Evolutionary conservation across 1,284 basidiomycete species (phyloP), one percentile per base, ranked within the genome.

Genomic region (Cutaneotrichosporon dermatis): DNA sequence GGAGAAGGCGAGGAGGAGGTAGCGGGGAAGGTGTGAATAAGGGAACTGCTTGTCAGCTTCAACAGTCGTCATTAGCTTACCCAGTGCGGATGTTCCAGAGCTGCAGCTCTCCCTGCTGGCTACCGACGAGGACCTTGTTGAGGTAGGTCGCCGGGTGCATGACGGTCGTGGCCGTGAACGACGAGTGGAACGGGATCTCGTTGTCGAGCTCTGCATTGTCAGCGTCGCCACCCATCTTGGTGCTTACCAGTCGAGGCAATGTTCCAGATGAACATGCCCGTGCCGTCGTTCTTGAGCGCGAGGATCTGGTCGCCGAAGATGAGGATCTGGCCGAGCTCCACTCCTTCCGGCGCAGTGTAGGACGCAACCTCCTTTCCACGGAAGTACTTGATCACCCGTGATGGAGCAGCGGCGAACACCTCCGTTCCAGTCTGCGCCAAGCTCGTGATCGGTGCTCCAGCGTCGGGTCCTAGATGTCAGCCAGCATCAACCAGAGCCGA

Each of bases 91-190:
- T 87, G 76, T 99, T 99, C 92, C 92, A 99, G n/a, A 99, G 79
- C 65, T 95, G 89, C 68, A 99, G 78, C 55, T 81, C 81, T 9
- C 96, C 96, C 73, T 93, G 83, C 59, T 81, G 83, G 65, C 90
- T 90, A 1, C 88, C 87, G 8, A 99, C 84, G 1, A 99, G 81
- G 1, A 99, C 83, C 79, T 99, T 99, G 82, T 99, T 98, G 56
- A 99, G 79, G 77, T 99, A 99, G 4, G 96, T 99, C 1, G 92
- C 88, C 1, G 96, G 96, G 76, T 99, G 96, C 6, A 97, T 81
- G 36, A 97, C 79, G 15, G 82, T 83, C 9, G 86, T 89, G 8
- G 95, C 94, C 1, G 86, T 88, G 75, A 98, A 98, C 5, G 67
- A 64, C 4, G 67, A 57, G 58, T 76, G 75, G 65, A 79, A 94